Base-by-base conservation (phyloP, 257 asterid species). In the Anisodus tanguticus region DNA sequence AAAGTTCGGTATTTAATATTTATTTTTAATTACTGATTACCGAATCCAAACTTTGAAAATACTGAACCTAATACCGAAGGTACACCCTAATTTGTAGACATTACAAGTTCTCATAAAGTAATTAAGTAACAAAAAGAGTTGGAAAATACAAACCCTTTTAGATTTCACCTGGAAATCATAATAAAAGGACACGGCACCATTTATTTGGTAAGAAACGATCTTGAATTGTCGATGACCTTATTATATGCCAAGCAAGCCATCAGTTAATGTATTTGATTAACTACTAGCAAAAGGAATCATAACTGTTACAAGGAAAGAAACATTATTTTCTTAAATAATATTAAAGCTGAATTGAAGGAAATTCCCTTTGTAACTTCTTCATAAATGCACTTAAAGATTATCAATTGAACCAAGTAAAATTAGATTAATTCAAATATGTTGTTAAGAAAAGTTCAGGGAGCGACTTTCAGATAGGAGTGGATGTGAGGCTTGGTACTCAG, bases 101-200 rank as follows among this genome's bases (percentile, higher is more conserved):
- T 71, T 43, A n/a, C 79, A 17, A 43, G 8, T 41, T 70, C 79
- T 43, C 31, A 17, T 41, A 8, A 70, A 41, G 79, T 8, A 70
- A 70, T 22, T 22, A 70, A 26, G 0, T 8, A 60, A 16, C 11
- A 70, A 9, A 71, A 71, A 45, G 4, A 12, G 49, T 37, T 67
- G 49, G 11, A 67, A 45, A 45, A n/a, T n/a, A n/a, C 79, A 49
- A 43, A 72, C 1, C 37, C n/a, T 3, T 47, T 10, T 45, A 47
- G 41, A 12, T 45, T 72, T 45, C 80, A 72, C 59, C 41, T 72
- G 59, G 10, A 72, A 47, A 72, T 72, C n/a, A 72, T 47, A 72
- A 47, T 72, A 47, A 19, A 47, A 72, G 17, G 59, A 45, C 80
- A 72, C 45, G 1, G n/a, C 60, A 72, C 53, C 41, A 11, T 47